A percentile compares a stretch with the other conserved stretches of the same genome.
These are phyloP conservation scores for Juglanconis oblonga DNA, from an alignment of 2,329 filamentous ascomycete genomes.

Conservation along the genomic window DNA sequence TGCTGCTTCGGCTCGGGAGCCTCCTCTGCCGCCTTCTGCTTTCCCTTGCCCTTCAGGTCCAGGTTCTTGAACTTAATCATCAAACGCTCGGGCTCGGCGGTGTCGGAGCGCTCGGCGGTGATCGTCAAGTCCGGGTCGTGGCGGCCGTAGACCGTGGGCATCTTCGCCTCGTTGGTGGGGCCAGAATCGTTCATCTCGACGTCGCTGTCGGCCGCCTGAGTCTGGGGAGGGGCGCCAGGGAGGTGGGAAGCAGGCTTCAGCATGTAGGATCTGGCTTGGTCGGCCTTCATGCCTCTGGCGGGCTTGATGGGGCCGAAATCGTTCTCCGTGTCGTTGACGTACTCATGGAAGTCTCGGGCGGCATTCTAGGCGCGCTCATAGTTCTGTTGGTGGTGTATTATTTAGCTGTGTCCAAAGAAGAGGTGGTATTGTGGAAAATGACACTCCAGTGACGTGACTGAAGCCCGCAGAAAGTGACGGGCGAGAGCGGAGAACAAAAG, in stretches of 20 bases:
- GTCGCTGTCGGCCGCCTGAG: not conserved
- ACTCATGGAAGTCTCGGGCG: constrained; percentile 14
- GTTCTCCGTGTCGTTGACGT: constrained; percentile 11
- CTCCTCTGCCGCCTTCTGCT: not conserved
- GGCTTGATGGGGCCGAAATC: constrained; percentile 11
- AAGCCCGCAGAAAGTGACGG: not conserved
- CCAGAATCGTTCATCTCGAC: not conserved
- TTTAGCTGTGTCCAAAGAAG: not conserved
- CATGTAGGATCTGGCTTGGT: not conserved
- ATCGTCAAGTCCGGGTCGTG: not conserved
- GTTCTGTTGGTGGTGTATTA: not conserved
- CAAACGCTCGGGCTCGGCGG: not conserved
- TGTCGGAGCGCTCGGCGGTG: not conserved
- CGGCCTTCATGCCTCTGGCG: not conserved
- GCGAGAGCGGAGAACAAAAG: not conserved
- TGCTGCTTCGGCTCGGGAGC: not conserved
- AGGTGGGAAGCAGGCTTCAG: not conserved
- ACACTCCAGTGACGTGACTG: not conserved
- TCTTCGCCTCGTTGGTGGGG: not conserved
- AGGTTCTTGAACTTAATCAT: constrained; percentile 11
- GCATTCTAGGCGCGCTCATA: constrained; percentile 18
- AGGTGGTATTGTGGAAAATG: no score
- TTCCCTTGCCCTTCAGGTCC: not conserved
- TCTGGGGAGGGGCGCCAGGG: not conserved
- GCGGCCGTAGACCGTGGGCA: not conserved